phyloP scores from a whole-genome alignment of 148 eudicot genomes.

The Selenicereus undatus region DNA sequence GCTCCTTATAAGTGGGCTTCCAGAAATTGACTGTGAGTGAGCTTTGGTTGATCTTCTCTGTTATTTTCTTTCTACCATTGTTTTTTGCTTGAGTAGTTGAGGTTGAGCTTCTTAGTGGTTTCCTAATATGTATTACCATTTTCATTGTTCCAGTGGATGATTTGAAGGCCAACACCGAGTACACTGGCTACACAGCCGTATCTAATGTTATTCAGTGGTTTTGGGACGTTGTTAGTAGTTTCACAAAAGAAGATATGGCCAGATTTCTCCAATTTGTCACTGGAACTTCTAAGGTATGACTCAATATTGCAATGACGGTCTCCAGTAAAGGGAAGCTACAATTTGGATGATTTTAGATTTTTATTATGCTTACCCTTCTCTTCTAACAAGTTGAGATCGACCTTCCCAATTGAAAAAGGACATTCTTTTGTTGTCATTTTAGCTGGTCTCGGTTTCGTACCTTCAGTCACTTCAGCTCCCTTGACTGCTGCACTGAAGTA shows the following conservation, averaged over 20 bases:
- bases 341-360: neutral
- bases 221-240: slow-evolving; percentile 89
- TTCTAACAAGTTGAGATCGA: neutral
- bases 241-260: slow-evolving; percentile 96
- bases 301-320: neutral
- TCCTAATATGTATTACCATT: neutral
- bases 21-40: slow-evolving; percentile 91
- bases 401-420: neutral
- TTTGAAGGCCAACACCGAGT: slow-evolving; percentile 91
- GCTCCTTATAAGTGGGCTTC: slow-evolving; percentile 96
- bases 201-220: slow-evolving; percentile 90
- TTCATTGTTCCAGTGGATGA: slow-evolving; percentile 68
- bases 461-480: neutral
- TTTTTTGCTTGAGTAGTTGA: neutral
- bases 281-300: slow-evolving; percentile 91
- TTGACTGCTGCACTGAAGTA: neutral
- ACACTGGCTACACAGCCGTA: slow-evolving; percentile 78
- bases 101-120: neutral
- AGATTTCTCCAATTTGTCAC: slow-evolving; percentile 91
- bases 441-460: neutral
- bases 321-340: neutral
- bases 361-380: neutral
- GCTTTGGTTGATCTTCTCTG: slow-evolving; percentile 10
- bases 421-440: neutral
- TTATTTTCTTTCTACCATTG: neutral